Evolutionary conservation across 1,139 yeast species (phyloP).

Genomic region (Yamadazyma dushanensis): DNA sequence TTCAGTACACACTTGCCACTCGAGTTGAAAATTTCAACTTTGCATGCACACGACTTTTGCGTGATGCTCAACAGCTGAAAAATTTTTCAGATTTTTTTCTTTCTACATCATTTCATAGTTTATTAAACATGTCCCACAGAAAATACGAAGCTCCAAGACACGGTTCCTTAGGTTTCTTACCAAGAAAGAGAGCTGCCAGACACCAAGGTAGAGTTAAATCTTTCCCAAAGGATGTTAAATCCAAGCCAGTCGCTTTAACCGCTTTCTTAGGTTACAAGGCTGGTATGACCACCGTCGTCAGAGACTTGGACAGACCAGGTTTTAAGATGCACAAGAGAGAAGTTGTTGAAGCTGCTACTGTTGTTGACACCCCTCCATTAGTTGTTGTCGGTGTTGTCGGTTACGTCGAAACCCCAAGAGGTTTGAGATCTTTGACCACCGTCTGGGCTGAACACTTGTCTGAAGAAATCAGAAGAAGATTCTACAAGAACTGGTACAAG

Average conservation of each 20-base stretch:
- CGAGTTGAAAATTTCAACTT: slow-evolving; percentile 3
- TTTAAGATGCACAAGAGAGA: slow-evolving; percentile 99
- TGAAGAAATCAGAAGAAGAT: slow-evolving; percentile 99
- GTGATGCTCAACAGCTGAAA: slow-evolving; percentile 5
- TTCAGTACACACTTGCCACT: not conserved
- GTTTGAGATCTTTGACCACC: slow-evolving; percentile 98
- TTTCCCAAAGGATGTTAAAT: slow-evolving; percentile 98
- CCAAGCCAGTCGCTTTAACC: slow-evolving; percentile 98
- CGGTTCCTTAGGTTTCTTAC: slow-evolving; percentile 99
- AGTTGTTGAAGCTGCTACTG: slow-evolving; percentile 98
- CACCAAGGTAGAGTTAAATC: slow-evolving; percentile 99
- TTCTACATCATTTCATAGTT: slow-evolving; percentile 5
- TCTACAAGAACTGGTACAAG: slow-evolving; percentile 99
- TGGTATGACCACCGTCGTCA: slow-evolving; percentile 99
- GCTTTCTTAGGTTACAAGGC: slow-evolving; percentile 99
- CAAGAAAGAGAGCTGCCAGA: slow-evolving; percentile 99
- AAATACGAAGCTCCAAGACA: slow-evolving; percentile 99
- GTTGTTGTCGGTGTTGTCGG: slow-evolving; percentile 99
- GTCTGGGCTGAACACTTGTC: slow-evolving; percentile 99
- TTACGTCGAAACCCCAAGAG: slow-evolving; percentile 99
- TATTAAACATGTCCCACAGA: slow-evolving; percentile 88
- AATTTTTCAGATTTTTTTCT: slow-evolving; percentile 6
- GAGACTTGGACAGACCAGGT: slow-evolving; percentile 99
- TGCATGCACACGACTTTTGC: not conserved
- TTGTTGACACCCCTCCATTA: slow-evolving; percentile 98